Conservation (phyloP, 2,329 filamentous ascomycete genomes). For the Plenodomus tracheiphilus region DNA sequence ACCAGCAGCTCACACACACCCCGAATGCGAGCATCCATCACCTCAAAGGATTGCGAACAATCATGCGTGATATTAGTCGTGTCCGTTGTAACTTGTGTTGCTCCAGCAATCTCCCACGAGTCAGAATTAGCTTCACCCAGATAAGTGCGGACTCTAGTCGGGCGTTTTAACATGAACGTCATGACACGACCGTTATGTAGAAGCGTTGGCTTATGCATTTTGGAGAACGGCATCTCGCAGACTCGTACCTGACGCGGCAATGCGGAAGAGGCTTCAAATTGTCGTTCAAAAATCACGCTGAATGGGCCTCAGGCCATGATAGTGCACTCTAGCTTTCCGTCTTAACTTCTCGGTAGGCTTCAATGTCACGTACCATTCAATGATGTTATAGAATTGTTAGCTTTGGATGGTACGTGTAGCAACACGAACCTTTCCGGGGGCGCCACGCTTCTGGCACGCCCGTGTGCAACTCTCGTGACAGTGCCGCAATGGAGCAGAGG, state of each 20-base stretch:
- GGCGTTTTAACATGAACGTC: constrained; percentile 12
- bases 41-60: not conserved
- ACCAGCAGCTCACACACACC: not conserved
- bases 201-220: constrained; percentile 8
- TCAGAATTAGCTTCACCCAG: constrained; percentile 13
- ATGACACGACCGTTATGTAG: constrained; percentile 11
- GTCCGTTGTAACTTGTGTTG: constrained; percentile 4
- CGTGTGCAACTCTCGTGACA: constrained; percentile 15
- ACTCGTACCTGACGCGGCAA: not conserved
- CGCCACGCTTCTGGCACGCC: constrained; percentile 7
- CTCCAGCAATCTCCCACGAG: constrained; percentile 11
- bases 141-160: constrained; percentile 6
- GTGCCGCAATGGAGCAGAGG: constrained; percentile 23
- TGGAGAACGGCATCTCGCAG: not conserved
- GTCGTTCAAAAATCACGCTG: not conserved
- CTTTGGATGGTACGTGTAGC: constrained; percentile 8
- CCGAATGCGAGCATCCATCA: not conserved
- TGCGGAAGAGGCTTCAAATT: not conserved
- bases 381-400: not conserved
- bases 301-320: not conserved
- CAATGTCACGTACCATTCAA: not conserved
- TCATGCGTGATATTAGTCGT: not conserved
- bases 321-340: not conserved
- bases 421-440: constrained; percentile 11
- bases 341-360: not conserved